Evolutionary conservation across 2,329 filamentous ascomycete genomes (phyloP), one percentile per base, ranked within the genome.

Genomic region (Trichoderma endophyticum): DNA sequence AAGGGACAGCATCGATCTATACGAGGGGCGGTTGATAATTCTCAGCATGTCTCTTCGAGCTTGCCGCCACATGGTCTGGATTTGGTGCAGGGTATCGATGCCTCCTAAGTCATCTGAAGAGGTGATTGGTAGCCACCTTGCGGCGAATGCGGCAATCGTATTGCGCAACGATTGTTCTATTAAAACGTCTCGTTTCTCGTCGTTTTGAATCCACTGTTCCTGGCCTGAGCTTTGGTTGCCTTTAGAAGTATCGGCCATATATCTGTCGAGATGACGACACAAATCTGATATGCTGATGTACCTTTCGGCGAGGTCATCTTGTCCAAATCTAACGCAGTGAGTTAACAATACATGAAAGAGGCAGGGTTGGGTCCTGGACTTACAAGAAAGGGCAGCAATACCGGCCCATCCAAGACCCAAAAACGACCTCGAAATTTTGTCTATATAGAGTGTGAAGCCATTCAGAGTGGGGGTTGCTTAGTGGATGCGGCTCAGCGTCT

Each of bases 201-300:
- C 60, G 24, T 43, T 36, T 34, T n/a, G 60, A 15, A 26, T 62
- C 32, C 12, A 39, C 59, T 63, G 60, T 63, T 28, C 60, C 3
- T 43, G 60, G 21, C 15, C 14, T 15, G 34, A 43, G 5, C 34
- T 36, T 30, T 43, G 21, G 34, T n/a, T 63, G 24, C 60, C 24
- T 43, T 43, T 28, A 11, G 60, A 63, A 18, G 60, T 63, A 24
- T 63, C 60, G n/a, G 60, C 34, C 34, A 63, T 43, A 6, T 63
- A 63, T 43, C 34, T 43, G 60, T 63, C 60, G 14, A 63, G 60
- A 6, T 63, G 6, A n/a, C 60, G 24, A 28, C 60, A 63, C 34
- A 63, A 18, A 63, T 63, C 60, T 63, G 60, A 63, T 63, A 63
- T 63, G 9, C 60, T 63, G 5, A 63, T 63, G 7, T 63, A 63